Evolutionary conservation across 208 protist genomes (phyloP), one percentile per base, ranked within the genome.

Genomic region (Trypanosomatidae sp.): DNA sequence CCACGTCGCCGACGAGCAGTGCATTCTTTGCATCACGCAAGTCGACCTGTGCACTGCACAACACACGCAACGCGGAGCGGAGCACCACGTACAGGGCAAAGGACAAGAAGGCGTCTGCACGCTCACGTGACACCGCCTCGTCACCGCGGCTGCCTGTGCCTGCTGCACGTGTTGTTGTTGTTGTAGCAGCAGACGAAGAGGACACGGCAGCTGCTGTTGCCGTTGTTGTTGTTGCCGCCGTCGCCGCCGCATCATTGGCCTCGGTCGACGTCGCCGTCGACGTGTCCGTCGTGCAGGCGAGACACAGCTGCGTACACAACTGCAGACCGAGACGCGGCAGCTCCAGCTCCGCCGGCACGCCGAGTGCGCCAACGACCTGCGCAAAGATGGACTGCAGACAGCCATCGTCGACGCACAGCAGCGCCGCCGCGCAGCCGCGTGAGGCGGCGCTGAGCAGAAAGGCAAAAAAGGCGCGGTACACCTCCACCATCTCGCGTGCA

Each of bases 11-110:
- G 21, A 83, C 28, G 8, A 84, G 27, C 28, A 84, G 21, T 41
- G 71, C 60, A 50, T 67, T 84, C 57, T 84, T 84, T 2, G 73
- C 79, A 40, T 88, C 79, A 43, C 53, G 57, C 11, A 80, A 50
- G 53, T 88, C 72, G 63, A 88, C 81, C 3, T 35, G 30, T 35
- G 30, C 11, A n/a, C 11, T 35, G 30, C n/a, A n/a, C n/a, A 35
- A 35, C 11, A 35, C 11, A 35, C 30, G 30, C n/a, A 51, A 49
- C 5, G 54, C 56, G 0, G 48, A 55, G 4, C 54, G 62, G 22
- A 71, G 43, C 15, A 52, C 63, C 16, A 45, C 41, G 13, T 35
- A n/a, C 23, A 66, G 32, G 5, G 64, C 33, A 28, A 44, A 65
- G 22, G 25, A 28, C 4, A 6, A 18, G 46, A 40, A 65, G 8